Base-by-base conservation (phyloP, 2,329 filamentous ascomycete genomes). In the Claviceps sp. region DNA sequence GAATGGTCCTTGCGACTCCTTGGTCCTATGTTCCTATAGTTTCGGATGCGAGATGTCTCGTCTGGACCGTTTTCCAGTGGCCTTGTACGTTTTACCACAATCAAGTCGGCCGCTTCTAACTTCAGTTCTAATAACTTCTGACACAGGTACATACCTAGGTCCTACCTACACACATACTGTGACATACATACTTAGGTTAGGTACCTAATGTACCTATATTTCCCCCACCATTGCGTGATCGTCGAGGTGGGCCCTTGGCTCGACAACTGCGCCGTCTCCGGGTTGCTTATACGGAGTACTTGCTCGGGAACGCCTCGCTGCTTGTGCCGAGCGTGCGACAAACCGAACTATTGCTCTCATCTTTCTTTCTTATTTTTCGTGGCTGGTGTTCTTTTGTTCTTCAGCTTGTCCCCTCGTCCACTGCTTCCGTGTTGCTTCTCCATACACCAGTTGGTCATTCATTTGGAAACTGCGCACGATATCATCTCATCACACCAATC, bases 151-250 rank as follows among this genome's bases (percentile, higher is more conserved):
- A 30, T 30, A 30, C 24, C 18, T 22, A 22, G 22, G 18, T 18
- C 18, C 18, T 18, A 22, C 18, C 18, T 18, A 22, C 22, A 22
- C 4, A 22, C 22, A 4, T 2, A 22, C n/a, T n/a, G n/a, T n/a
- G n/a, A n/a, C n/a, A n/a, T n/a, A n/a, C n/a, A n/a, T n/a, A n/a
- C n/a, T n/a, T n/a, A 18, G 18, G 18, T 18, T 18, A 18, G 18
- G 18, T 18, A 18, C 18, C 18, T 18, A 18, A 18, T 18, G 18
- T 22, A 34, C 30, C 26, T 20, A 11, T 13, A 11, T 20, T 20
- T 20, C 18, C 18, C 58, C 60, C 58, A 60, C 61, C 58, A 66
- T 66, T 66, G 63, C 62, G 63, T 65, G 62, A 63, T 58, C 51
- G 45, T 18, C 24, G 30, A 36, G 40, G 51, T 56, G 54, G 56